Evolutionary conservation across 768 basidiomycete genomes (phyloP).

Genomic region (Glaciozyma antarctica): DNA sequence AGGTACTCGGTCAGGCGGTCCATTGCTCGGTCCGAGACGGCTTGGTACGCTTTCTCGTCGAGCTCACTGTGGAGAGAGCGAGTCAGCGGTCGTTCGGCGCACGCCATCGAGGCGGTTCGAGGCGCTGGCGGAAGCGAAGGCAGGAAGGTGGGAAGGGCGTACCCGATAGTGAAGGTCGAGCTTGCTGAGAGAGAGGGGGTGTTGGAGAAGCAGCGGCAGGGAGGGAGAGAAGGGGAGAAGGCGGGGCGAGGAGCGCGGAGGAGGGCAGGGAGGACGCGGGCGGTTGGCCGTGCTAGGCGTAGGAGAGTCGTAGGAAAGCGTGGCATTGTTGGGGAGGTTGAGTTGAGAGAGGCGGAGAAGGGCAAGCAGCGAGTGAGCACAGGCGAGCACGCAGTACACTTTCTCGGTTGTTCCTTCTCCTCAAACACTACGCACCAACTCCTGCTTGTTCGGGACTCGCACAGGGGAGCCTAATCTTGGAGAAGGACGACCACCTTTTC

Average conservation of each 20-base stretch:
- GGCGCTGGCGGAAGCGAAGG: not conserved
- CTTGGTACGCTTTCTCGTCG: constrained; percentile 59
- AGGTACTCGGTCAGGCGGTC: constrained; percentile 60
- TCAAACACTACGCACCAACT: no score
- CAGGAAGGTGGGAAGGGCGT: not conserved
- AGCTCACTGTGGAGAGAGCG: constrained; percentile 43
- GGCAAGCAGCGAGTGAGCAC: no score
- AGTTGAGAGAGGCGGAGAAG: no score
- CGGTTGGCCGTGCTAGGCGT: not conserved
- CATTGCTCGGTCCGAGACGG: constrained; percentile 67
- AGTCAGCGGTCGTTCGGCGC: no score
- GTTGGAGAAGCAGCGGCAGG: not conserved
- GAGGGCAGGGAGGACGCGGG: not conserved
- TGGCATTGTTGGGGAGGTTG: no score
- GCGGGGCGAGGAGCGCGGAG: not conserved
- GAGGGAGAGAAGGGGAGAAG: not conserved
- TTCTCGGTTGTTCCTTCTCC: no score
- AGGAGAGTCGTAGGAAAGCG: not conserved
- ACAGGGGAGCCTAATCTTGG: no score
- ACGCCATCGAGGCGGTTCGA: not conserved
- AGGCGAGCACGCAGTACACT: no score
- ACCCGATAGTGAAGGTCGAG: not conserved
- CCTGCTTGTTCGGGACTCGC: no score
- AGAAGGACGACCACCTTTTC: no score
- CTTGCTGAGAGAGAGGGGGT: not conserved